Evolutionary conservation across 2,329 filamentous ascomycete species (phyloP).

Genomic region (Botrytis elliptica): DNA sequence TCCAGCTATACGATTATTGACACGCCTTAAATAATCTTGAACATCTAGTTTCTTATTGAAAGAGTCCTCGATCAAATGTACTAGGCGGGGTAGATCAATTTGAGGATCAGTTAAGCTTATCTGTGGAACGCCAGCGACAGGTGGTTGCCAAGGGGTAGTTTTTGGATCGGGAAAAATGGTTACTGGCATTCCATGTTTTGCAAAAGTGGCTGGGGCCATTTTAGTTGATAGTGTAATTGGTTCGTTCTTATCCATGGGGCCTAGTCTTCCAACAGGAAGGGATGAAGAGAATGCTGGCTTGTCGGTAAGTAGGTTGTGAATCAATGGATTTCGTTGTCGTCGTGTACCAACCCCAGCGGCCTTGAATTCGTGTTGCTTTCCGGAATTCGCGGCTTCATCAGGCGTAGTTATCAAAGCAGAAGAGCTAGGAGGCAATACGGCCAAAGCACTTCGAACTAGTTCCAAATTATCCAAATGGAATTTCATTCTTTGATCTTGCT

Average conservation of each 20-base stretch:
- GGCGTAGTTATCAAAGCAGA: conserved; percentile 90
- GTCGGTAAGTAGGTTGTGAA: conserved; percentile 94
- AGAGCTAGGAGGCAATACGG: conserved; percentile 76
- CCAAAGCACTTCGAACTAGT: conserved; percentile 67
- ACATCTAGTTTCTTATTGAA: conserved; percentile 84
- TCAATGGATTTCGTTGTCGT: conserved; percentile 72
- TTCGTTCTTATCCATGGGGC: conserved; percentile 22
- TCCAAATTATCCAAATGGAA: conserved; percentile 69
- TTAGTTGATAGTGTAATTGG: conserved; percentile 39
- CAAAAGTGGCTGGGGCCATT: conserved; percentile 67
- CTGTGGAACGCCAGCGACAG: conserved; percentile 55
- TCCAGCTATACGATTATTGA: conserved; percentile 78
- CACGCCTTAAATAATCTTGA: conserved; percentile 76
- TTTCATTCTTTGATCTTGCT: conserved; percentile 35
- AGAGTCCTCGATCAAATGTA: conserved; percentile 89
- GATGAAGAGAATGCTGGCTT: conserved; percentile 92
- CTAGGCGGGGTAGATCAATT: conserved; percentile 79
- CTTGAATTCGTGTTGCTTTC: conserved; percentile 38
- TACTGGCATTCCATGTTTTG: conserved; percentile 88
- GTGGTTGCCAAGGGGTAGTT: conserved; percentile 64
- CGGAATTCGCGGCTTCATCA: conserved; percentile 65
- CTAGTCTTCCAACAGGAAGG: conserved; percentile 68
- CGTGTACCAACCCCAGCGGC: conserved; percentile 49
- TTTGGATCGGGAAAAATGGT: conserved; percentile 76
- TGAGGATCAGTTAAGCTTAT: conserved; percentile 74